These are phyloP conservation scores for Lecanosticta acicola DNA, from an alignment of 2,329 filamentous ascomycete genomes.

Conservation along the genomic window DNA sequence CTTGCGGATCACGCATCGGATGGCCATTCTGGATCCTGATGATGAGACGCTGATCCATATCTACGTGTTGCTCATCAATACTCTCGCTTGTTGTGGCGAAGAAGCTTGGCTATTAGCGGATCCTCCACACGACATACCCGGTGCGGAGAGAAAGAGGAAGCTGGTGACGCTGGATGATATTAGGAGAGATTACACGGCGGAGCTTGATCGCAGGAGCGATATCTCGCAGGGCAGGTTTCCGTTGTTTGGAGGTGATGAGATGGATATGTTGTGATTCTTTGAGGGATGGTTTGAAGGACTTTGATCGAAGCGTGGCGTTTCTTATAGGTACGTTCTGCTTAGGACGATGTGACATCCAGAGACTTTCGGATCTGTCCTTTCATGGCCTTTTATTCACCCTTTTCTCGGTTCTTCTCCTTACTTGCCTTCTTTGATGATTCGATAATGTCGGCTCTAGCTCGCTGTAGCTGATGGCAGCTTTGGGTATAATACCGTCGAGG, in stretches of 20 bases:
- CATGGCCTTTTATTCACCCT: no score
- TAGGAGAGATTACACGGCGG: constrained; percentile 79
- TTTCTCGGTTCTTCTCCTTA: no score
- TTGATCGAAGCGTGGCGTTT: neutral
- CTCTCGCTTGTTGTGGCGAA: constrained; percentile 79
- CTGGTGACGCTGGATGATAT: constrained; percentile 83
- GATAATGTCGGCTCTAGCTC: no score
- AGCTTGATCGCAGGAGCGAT: constrained; percentile 80
- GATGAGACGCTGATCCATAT: constrained; percentile 60
- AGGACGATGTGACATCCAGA: no score
- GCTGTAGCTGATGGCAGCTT: no score
- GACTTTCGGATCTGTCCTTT: no score
- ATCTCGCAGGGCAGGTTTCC: constrained; percentile 88
- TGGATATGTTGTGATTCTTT: constrained; percentile 30
- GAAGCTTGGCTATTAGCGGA: constrained; percentile 68
- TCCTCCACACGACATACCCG: constrained; percentile 39
- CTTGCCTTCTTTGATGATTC: no score
- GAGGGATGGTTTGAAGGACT: neutral
- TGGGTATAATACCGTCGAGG: no score
- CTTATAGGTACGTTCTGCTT: no score
- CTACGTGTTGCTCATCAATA: constrained; percentile 89
- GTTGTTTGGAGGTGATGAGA: constrained; percentile 43
- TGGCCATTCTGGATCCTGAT: constrained; percentile 34
- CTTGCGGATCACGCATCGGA: constrained; percentile 31
- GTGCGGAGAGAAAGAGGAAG: constrained; percentile 52